Evolutionary conservation across 2,329 filamentous ascomycete species (phyloP).

Genomic region (Pseudogymnoascus sp.): DNA sequence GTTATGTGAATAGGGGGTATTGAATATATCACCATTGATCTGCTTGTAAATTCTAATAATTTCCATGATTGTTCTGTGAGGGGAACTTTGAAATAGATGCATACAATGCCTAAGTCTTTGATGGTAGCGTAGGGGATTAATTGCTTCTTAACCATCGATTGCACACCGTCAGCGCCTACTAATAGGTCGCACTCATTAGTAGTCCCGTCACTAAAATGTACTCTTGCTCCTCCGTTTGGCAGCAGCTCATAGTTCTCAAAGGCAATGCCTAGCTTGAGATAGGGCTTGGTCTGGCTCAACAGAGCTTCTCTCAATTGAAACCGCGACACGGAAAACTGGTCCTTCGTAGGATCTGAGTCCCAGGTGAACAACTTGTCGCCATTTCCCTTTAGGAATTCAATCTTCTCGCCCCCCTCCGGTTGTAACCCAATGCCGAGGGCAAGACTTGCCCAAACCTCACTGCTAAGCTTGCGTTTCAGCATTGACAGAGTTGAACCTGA

Average conservation of each 20-base stretch:
- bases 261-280: slow-evolving; percentile 10
- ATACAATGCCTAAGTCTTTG: slow-evolving; percentile 15
- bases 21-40: slow-evolving; percentile 17
- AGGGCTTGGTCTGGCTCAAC: slow-evolving; percentile 16
- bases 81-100: slow-evolving; percentile 26
- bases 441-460: slow-evolving; percentile 18
- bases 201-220: slow-evolving; percentile 10
- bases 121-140: slow-evolving; percentile 19
- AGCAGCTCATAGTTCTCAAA: slow-evolving; percentile 11
- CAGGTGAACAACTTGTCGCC: slow-evolving; percentile 21
- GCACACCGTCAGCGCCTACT: slow-evolving; percentile 84
- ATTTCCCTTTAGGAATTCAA: slow-evolving; percentile 20
- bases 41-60: slow-evolving; percentile 14
- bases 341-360: slow-evolving; percentile 18
- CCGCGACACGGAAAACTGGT: slow-evolving; percentile 22
- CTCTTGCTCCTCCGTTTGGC: slow-evolving; percentile 6
- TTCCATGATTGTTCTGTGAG: slow-evolving; percentile 18
- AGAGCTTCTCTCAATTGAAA: slow-evolving; percentile 17
- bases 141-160: slow-evolving; percentile 66
- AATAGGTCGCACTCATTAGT: slow-evolving; percentile 43
- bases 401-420: slow-evolving; percentile 19
- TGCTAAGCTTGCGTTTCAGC: slow-evolving; percentile 18
- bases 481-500: slow-evolving; percentile 20
- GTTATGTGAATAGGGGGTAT: background rate
- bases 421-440: slow-evolving; percentile 18